phyloP scores from a whole-genome alignment of 1,284 basidiomycete species.

The Erythrobasidium hasegawianum region DNA sequence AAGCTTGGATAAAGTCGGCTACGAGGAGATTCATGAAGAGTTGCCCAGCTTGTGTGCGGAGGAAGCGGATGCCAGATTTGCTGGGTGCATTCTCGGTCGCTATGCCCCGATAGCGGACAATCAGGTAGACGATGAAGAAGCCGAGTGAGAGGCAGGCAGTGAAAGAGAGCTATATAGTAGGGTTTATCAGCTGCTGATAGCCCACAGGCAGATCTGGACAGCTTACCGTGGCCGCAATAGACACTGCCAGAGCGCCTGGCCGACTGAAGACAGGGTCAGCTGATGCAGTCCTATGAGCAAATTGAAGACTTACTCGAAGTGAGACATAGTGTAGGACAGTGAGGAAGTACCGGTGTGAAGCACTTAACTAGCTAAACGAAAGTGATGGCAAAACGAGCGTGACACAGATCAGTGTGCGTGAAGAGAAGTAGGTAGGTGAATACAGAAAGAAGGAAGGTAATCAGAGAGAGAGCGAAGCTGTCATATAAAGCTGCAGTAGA shows the following conservation, averaged over 20 bases:
- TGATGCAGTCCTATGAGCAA: not conserved
- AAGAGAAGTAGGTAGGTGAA: too few species aligned
- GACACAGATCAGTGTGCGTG: too few species aligned
- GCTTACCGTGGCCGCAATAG: slow-evolving; percentile 6
- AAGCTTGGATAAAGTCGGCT: slow-evolving; percentile 26
- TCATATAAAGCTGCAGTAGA: too few species aligned
- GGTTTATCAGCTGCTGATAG: not conserved
- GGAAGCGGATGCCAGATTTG: slow-evolving; percentile 25
- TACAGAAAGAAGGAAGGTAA: too few species aligned
- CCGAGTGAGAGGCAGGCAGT: slow-evolving; percentile 2
- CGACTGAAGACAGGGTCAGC: not conserved
- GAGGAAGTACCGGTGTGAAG: too few species aligned
- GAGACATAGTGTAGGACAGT: not conserved
- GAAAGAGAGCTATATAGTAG: slow-evolving; percentile 6
- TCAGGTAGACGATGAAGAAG: slow-evolving; percentile 13
- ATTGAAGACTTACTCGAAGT: not conserved
- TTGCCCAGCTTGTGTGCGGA: slow-evolving; percentile 28
- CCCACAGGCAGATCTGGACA: not conserved
- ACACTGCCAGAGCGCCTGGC: not conserved
- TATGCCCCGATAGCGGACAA: slow-evolving; percentile 5
- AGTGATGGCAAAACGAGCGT: too few species aligned
- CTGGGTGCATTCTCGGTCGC: slow-evolving; percentile 5
- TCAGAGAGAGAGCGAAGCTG: too few species aligned
- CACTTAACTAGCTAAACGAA: too few species aligned
- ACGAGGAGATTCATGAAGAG: slow-evolving; percentile 27